A percentile compares a stretch with the other conserved stretches of the same genome.
Conservation (phyloP, 495 filamentous ascomycete species). For the Gamarada debralockiae region DNA sequence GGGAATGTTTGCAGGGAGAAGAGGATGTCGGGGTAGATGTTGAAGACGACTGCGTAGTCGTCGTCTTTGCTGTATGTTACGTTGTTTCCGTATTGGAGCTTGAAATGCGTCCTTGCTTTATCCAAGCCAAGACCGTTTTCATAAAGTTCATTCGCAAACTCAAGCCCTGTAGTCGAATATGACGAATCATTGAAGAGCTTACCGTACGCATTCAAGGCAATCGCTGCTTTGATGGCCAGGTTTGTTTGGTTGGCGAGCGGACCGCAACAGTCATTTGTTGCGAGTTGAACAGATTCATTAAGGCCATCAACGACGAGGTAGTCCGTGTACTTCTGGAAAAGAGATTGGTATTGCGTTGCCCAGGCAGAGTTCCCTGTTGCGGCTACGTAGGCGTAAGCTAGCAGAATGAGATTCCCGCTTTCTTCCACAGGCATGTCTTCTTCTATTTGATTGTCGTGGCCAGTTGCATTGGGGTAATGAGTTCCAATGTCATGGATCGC, state of each 20-base stretch:
- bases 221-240: constrained; percentile 87
- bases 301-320: no score
- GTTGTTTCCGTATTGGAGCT: constrained; percentile 23
- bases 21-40: constrained; percentile 75
- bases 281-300: no score
- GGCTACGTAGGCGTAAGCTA: constrained; percentile 42
- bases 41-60: constrained; percentile 51
- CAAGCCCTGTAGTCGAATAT: constrained; percentile 32
- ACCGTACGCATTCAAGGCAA: constrained; percentile 73
- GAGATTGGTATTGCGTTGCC: no score
- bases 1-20: constrained; percentile 68
- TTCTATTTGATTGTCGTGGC: constrained; percentile 71
- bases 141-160: constrained; percentile 30
- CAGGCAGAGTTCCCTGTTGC: no score
- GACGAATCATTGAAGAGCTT: constrained; percentile 31
- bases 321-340: no score
- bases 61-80: background rate
- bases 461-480: constrained; percentile 82
- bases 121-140: constrained; percentile 30
- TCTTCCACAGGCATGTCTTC: constrained; percentile 94
- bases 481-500: constrained; percentile 82
- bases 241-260: constrained; percentile 85
- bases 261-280: constrained; percentile 82
- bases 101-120: constrained; percentile 38
- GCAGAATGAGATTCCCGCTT: constrained; percentile 87